phyloP scores from a whole-genome alignment of 2,329 filamentous ascomycete species.

The Cladosporium sp. region DNA sequence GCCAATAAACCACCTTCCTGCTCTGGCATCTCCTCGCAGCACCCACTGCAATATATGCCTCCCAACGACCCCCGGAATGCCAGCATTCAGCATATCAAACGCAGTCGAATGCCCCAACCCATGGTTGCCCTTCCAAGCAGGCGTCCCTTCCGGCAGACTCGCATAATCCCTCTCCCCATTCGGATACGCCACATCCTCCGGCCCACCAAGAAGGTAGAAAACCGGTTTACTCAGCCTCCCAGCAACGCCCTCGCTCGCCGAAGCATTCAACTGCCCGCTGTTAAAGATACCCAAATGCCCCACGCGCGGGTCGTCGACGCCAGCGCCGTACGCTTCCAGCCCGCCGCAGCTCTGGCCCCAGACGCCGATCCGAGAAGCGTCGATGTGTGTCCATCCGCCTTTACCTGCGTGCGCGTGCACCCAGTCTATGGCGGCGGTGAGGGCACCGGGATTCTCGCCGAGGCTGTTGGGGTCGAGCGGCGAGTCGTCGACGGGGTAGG shows the following conservation, averaged over 20 bases:
- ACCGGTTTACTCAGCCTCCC: not conserved
- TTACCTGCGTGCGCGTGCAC: not conserved
- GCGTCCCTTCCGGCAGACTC: not conserved
- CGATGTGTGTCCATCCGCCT: not conserved
- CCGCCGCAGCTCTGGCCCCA: conserved; percentile 11
- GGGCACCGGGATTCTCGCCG: not conserved
- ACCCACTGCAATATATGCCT: not conserved
- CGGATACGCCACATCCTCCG: conserved; percentile 1
- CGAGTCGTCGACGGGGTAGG: not conserved
- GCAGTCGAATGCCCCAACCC: not conserved
- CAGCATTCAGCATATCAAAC: not conserved
- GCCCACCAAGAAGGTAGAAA: not conserved
- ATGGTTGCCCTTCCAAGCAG: not conserved
- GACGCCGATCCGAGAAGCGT: conserved; percentile 1
- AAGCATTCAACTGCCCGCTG: conserved; percentile 2
- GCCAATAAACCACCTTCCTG: not conserved
- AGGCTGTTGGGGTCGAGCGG: conserved; percentile 1
- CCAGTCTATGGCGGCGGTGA: conserved; percentile 4
- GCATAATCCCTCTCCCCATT: not conserved
- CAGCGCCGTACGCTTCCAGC: conserved; percentile 1
- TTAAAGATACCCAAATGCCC: conserved; percentile 2
- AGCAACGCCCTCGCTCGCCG: not conserved
- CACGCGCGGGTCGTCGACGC: not conserved
- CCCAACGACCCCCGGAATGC: not conserved
- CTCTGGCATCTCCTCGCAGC: not conserved